These are phyloP conservation scores for Naganishia randhawae DNA, from an alignment of 768 basidiomycete genomes.

Conservation along the genomic window DNA sequence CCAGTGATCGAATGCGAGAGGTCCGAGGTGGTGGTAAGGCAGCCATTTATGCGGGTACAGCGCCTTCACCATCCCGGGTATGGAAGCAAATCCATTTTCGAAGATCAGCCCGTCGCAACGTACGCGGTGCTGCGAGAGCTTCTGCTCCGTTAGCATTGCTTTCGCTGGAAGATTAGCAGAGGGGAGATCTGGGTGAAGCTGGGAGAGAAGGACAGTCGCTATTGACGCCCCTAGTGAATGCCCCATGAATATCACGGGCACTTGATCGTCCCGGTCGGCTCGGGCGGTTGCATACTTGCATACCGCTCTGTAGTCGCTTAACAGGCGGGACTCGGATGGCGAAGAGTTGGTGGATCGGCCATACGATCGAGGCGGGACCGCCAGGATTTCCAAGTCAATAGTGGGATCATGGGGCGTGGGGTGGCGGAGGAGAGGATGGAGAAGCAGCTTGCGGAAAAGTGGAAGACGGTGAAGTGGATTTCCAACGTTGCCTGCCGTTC, in stretches of 20 bases:
- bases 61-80: constrained; percentile 55
- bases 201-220: constrained; percentile 52
- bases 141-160: neutral
- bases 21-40: constrained; percentile 57
- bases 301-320: constrained; percentile 53
- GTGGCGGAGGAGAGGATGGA: constrained; percentile 14
- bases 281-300: constrained; percentile 47
- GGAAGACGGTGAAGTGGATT: constrained; percentile 56
- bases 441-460: constrained; percentile 51
- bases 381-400: constrained; percentile 47
- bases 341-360: constrained; percentile 55
- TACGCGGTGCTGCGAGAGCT: neutral
- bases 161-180: constrained; percentile 30
- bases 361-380: constrained; percentile 57
- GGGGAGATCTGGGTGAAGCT: constrained; percentile 26
- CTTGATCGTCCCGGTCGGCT: constrained; percentile 36
- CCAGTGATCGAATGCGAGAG: constrained; percentile 56
- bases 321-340: constrained; percentile 53
- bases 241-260: constrained; percentile 53
- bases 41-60: constrained; percentile 57
- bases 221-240: constrained; percentile 58
- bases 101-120: constrained; percentile 52
- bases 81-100: constrained; percentile 58
- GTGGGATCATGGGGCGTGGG: neutral
- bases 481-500: constrained; percentile 55